Percentiles rank a stretch among this genome's conserved stretches.
Conservation (phyloP, 1,284 basidiomycete species). For the Takashimella koratensis region DNA sequence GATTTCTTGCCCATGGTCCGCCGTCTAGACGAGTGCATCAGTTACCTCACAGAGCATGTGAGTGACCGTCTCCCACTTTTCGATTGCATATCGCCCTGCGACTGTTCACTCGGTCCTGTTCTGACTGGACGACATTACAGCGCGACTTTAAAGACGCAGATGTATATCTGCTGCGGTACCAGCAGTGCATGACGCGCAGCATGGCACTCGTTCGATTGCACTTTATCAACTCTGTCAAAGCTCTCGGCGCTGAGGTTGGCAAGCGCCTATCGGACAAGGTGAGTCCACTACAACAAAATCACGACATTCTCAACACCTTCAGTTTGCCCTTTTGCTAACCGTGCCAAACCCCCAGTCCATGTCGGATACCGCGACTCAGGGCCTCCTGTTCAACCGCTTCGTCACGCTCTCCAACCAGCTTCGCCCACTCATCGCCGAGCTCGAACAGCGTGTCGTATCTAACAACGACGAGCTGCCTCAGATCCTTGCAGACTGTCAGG, state of each 20-base stretch:
- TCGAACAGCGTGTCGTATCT: conserved; percentile 68
- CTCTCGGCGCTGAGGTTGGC: conserved; percentile 67
- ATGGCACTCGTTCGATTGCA: conserved; percentile 96
- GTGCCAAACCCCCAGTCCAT: conserved; percentile 57
- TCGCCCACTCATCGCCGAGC: conserved; percentile 71
- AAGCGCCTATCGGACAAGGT: conserved; percentile 71
- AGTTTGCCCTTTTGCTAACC: background rate
- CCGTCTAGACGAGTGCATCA: conserved; percentile 84
- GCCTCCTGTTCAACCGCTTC: conserved; percentile 86
- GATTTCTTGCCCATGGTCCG: conserved; percentile 93
- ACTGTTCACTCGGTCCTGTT: no score
- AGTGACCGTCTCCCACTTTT: conserved; percentile 37
- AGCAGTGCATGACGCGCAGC: conserved; percentile 90
- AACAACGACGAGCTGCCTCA: conserved; percentile 69
- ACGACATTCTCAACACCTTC: background rate
- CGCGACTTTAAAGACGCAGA: conserved; percentile 85
- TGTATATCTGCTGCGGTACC: conserved; percentile 84
- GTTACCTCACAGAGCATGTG: conserved; percentile 79
- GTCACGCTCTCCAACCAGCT: conserved; percentile 65
- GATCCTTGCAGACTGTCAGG: conserved; percentile 76
- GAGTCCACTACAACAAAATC: no score
- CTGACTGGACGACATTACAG: no score
- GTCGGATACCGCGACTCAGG: conserved; percentile 73
- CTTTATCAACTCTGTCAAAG: conserved; percentile 75
- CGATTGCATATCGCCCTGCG: no score